Base-by-base conservation (phyloP, 1,139 yeast species). In the Geotrichum histeridarum region DNA sequence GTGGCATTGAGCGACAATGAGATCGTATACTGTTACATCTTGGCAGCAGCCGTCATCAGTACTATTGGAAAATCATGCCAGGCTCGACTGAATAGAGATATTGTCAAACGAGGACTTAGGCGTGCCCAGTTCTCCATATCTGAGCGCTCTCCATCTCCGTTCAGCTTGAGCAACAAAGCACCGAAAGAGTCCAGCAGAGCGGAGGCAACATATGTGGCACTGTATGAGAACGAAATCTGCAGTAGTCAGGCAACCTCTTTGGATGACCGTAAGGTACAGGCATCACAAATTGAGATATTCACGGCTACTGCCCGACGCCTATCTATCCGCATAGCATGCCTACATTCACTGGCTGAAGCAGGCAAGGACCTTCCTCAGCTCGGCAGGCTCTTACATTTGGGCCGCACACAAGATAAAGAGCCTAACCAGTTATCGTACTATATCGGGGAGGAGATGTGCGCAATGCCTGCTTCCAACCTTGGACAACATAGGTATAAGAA, bases 361-460 rank as follows among this genome's bases (percentile, higher is more conserved):
- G 50, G 52, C 30, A 54, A 54, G 46, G 54, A 54, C 22, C 42
- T 54, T 15, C 57, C 57, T 1, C 57, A 54, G 36, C 37, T 54
- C 8, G 57, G 57, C 15, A 42, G 51, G 11, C 50, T 54, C 6
- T 32, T 54, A 35, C 57, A 54, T 48, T 22, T 54, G 42, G 57
- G 57, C 33, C 47, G 50, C 14, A 37, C 44, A 2, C 30, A n/a
- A 8, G 50, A 51, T 36, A 32, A 42, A 6, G 54, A 45, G 30
- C 54, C 48, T 11, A 11, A 36, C 11, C 50, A 39, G 41, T 15
- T 51, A 33, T 18, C 43, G 6, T 48, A 51, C 35, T 51, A 51
- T 41, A 33, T 51, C 33, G 44, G 45, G 9, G 42, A 18, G 7
- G 53, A 50, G 8, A 39, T 12, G 11, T 30, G 49, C 11, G 58